Evolutionary conservation across 352 stramenopile genomes (phyloP).

Genomic region (Elongisporangium anandrum): DNA sequence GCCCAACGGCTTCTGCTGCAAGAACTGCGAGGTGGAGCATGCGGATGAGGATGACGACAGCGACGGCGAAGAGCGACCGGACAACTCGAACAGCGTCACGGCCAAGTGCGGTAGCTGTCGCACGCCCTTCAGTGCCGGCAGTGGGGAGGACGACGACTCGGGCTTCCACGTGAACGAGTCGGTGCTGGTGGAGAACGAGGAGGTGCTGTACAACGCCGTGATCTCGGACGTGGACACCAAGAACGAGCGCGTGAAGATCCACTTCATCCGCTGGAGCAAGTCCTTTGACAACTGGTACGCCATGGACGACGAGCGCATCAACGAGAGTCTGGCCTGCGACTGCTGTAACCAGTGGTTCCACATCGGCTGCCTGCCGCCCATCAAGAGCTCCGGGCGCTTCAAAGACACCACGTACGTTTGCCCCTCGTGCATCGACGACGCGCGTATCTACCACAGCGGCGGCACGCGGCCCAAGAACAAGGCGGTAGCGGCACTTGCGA

Average conservation of each 20-base stretch:
- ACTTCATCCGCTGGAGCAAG: conserved; percentile 85
- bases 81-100: conserved; percentile 47
- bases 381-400: conserved; percentile 81
- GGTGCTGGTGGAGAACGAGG: conserved; percentile 82
- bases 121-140: conserved; percentile 39
- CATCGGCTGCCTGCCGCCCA: conserved; percentile 77
- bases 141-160: conserved; percentile 16
- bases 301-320: conserved; percentile 88
- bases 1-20: conserved; percentile 66
- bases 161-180: conserved; percentile 81
- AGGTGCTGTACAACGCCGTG: conserved; percentile 84
- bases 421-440: conserved; percentile 72
- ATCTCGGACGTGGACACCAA: conserved; percentile 76
- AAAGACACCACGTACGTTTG: conserved; percentile 87
- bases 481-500: conserved; percentile 4
- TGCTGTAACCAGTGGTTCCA: conserved; percentile 89
- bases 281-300: conserved; percentile 88
- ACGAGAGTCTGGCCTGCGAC: conserved; percentile 85
- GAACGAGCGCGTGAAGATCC: conserved; percentile 80
- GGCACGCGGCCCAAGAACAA: conserved; percentile 46
- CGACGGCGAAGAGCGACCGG: conserved; percentile 20
- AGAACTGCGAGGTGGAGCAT: conserved; percentile 65
- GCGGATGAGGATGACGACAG: conserved; percentile 48
- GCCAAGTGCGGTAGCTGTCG: conserved; percentile 64
- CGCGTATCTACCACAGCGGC: conserved; percentile 63